Percentiles rank a stretch among this genome's conserved stretches.
Evolutionary conservation across 208 protist species (phyloP).

Genomic region (Crithidia acanthocephali): DNA sequence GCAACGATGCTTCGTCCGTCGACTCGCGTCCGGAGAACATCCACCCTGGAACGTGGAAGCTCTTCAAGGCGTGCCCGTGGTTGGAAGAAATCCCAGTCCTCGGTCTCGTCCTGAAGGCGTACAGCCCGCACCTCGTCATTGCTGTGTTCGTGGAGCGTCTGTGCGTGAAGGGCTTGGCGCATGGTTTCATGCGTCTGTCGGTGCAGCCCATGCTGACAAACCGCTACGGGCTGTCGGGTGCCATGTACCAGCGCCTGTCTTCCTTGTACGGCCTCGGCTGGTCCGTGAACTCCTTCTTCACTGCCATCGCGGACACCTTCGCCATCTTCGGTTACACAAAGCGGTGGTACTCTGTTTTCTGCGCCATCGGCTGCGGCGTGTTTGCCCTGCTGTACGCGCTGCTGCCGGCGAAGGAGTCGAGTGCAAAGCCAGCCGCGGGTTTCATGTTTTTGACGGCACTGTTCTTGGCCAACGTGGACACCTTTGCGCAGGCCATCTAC

Average conservation of each 20-base stretch:
- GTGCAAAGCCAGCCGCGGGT: slow-evolving; percentile 38
- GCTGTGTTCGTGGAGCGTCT: slow-evolving; percentile 25
- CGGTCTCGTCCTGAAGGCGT: slow-evolving; percentile 29
- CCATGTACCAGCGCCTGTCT: slow-evolving; percentile 59
- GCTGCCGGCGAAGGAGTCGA: slow-evolving; percentile 44
- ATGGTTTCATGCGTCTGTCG: slow-evolving; percentile 29
- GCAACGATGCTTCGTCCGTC: neutral
- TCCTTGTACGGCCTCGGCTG: slow-evolving; percentile 59
- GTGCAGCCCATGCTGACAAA: slow-evolving; percentile 35
- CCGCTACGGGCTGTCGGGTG: slow-evolving; percentile 42
- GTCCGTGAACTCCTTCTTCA: slow-evolving; percentile 68
- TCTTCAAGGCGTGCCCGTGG: slow-evolving; percentile 25
- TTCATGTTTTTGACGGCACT: slow-evolving; percentile 61
- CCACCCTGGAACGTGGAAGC: slow-evolving; percentile 25
- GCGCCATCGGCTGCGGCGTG: slow-evolving; percentile 39
- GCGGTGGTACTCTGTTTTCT: slow-evolving; percentile 72
- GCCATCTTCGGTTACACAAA: slow-evolving; percentile 76
- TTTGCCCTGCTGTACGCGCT: slow-evolving; percentile 54
- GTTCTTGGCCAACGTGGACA: slow-evolving; percentile 66
- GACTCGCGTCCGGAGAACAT: slow-evolving; percentile 22
- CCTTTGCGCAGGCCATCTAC: slow-evolving; percentile 71
- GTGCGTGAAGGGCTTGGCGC: slow-evolving; percentile 21
- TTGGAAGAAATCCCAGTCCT: slow-evolving; percentile 34
- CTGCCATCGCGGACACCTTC: slow-evolving; percentile 65
- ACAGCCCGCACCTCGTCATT: slow-evolving; percentile 21